Conservation (phyloP, 805 yeast genomes). For the Ogataea allantospora region DNA sequence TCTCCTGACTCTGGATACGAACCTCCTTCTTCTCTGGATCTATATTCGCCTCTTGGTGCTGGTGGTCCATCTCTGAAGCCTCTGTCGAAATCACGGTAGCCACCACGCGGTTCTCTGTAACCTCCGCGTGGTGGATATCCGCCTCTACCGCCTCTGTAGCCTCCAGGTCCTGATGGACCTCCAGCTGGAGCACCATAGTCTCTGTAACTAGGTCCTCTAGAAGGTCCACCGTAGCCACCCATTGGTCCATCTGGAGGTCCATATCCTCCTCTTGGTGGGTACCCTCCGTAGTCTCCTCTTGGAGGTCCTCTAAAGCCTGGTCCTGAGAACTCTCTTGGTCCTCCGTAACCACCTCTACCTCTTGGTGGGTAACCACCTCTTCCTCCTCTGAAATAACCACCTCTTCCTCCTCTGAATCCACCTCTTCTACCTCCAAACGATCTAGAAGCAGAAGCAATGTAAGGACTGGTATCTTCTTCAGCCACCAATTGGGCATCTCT, state of each 20-base stretch:
- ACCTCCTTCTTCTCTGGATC: constrained; percentile 37
- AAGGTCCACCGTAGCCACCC: constrained; percentile 34
- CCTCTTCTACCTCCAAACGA: constrained; percentile 45
- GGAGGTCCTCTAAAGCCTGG: constrained; percentile 31
- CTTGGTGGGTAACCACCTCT: constrained; percentile 34
- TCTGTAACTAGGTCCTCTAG: constrained; percentile 25
- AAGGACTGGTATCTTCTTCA: constrained; percentile 74
- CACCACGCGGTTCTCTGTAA: constrained; percentile 26
- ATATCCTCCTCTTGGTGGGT: constrained; percentile 29
- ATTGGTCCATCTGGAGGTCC: constrained; percentile 27
- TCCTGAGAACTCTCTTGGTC: constrained; percentile 30
- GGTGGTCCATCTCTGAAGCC: constrained; percentile 29
- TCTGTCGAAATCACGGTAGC: constrained; percentile 29
- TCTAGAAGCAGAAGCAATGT: constrained; percentile 48
- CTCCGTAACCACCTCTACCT: constrained; percentile 31
- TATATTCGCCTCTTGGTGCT: constrained; percentile 31
- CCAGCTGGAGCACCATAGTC: constrained; percentile 11
- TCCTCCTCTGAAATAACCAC: constrained; percentile 38
- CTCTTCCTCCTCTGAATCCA: constrained; percentile 45
- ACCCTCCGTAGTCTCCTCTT: constrained; percentile 26
- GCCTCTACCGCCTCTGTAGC: constrained; percentile 38
- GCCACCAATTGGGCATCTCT: constrained; percentile 63
- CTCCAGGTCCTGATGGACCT: constrained; percentile 25
- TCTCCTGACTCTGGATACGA: constrained; percentile 35
- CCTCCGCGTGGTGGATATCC: constrained; percentile 39